phyloP scores from a whole-genome alignment of 2,329 filamentous ascomycete species.

The Talaromyces sp. region DNA sequence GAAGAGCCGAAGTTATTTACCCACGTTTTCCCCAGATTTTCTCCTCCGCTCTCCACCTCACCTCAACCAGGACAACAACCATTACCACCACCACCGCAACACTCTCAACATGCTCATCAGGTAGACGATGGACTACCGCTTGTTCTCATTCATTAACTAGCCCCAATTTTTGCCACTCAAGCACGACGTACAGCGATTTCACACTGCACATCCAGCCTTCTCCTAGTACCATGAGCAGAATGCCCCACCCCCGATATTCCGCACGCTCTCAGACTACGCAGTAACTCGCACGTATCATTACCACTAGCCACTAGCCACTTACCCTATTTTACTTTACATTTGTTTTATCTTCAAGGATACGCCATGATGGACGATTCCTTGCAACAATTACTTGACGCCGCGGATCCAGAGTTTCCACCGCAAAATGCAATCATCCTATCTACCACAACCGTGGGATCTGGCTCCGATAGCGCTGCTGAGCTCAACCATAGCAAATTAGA shows the following conservation, averaged over 20 bases:
- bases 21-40: constrained; percentile 18
- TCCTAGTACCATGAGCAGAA: not conserved
- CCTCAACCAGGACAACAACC: not conserved
- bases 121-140: not conserved
- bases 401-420: constrained; percentile 17
- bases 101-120: not conserved
- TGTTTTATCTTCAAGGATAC: not conserved
- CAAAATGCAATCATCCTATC: constrained; percentile 14
- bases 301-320: not conserved
- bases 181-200: not conserved
- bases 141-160: not conserved
- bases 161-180: not conserved
- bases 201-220: not conserved
- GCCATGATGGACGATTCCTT: constrained; percentile 18
- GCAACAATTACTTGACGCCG: constrained; percentile 18
- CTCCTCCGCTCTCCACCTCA: not conserved
- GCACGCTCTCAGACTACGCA: not conserved
- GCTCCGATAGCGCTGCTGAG: constrained; percentile 15
- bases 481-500: constrained; percentile 14
- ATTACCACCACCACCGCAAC: not conserved
- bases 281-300: not conserved
- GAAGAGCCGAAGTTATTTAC: constrained; percentile 9
- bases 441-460: constrained; percentile 12
- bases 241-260: constrained; percentile 15
- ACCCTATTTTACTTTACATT: not conserved